phyloP scores from a whole-genome alignment of 225 moss, liverwort and hornwort genomes.

The Pseudoscleropodium purum region DNA sequence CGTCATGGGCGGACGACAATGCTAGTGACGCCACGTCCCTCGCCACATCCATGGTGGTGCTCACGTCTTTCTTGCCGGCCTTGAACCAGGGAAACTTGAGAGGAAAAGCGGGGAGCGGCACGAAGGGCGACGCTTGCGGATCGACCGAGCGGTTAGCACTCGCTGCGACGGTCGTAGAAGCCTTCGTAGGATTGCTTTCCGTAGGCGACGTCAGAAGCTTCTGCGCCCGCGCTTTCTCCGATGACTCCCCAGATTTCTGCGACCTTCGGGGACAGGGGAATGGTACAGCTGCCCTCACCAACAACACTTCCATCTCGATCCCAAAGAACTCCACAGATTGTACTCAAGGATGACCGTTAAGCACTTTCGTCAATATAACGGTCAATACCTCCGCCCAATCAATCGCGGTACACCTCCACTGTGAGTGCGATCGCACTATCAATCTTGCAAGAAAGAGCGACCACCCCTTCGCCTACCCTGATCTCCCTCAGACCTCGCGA shows the following conservation, averaged over 20 bases:
- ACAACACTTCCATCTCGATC: constrained; percentile 24
- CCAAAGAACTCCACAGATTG: background rate
- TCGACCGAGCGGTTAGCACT: constrained; percentile 2
- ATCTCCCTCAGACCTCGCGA: background rate
- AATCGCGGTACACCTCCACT: background rate
- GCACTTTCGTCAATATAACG: background rate
- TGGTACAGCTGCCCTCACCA: constrained; percentile 36
- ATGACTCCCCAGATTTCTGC: constrained; percentile 13
- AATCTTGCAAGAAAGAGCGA: background rate
- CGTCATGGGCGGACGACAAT: constrained; percentile 15
- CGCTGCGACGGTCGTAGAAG: background rate
- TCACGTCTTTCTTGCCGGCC: constrained; percentile 15
- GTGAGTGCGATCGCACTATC: background rate
- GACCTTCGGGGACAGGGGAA: constrained; percentile 25
- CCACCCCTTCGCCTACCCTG: background rate
- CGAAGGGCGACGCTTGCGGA: constrained; percentile 8
- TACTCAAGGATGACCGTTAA: background rate
- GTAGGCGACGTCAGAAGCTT: constrained; percentile 4
- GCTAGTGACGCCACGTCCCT: constrained; percentile 27
- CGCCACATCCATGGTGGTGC: background rate
- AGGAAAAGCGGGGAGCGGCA: constrained; percentile 10
- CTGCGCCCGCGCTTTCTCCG: constrained; percentile 24
- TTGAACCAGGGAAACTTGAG: constrained; percentile 41
- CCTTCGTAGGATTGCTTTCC: constrained; percentile 6
- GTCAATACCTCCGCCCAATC: background rate